A percentile compares a stretch with the other conserved stretches of the same genome.
These are phyloP conservation scores for Neonectria hederae DNA, from an alignment of 2,329 filamentous ascomycete species.

Conservation along the genomic window DNA sequence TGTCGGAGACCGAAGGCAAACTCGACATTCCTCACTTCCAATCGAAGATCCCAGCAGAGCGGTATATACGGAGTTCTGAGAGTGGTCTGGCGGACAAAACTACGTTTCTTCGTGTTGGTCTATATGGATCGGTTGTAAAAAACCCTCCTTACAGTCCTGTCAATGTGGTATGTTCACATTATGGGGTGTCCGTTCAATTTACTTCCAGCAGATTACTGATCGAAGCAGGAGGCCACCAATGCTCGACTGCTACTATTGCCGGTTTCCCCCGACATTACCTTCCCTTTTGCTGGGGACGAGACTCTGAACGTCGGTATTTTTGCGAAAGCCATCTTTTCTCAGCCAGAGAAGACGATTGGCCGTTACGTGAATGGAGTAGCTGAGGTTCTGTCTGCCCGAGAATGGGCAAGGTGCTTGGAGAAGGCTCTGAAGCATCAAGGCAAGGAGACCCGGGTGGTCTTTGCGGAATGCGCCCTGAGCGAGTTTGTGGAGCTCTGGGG, in stretches of 20 bases:
- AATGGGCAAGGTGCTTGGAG: slow-evolving; percentile 1
- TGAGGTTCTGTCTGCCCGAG: background rate
- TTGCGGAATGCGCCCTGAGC: background rate
- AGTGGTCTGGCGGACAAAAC: background rate
- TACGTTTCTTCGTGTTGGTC: slow-evolving; percentile 1
- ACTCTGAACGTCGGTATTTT: background rate
- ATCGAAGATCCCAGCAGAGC: background rate
- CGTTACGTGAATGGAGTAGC: background rate
- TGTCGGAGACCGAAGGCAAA: background rate
- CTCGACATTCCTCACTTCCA: slow-evolving; percentile 5
- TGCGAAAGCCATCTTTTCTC: background rate
- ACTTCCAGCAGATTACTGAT: background rate
- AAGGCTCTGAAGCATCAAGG: background rate
- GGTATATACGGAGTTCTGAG: background rate
- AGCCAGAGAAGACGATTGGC: slow-evolving; percentile 5
- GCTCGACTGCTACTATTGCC: background rate
- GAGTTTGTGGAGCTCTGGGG: slow-evolving; percentile 5
- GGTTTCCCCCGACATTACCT: background rate
- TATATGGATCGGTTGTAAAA: background rate
- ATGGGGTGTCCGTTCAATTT: background rate
- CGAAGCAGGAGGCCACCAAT: background rate
- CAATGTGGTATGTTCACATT: background rate
- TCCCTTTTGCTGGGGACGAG: slow-evolving; percentile 1
- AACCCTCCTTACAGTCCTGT: background rate
- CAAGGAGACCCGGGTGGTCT: background rate